Evolutionary conservation across 371 early-diverging fungal species (phyloP).

Genomic region (Apophysomyces trapeziformis): DNA sequence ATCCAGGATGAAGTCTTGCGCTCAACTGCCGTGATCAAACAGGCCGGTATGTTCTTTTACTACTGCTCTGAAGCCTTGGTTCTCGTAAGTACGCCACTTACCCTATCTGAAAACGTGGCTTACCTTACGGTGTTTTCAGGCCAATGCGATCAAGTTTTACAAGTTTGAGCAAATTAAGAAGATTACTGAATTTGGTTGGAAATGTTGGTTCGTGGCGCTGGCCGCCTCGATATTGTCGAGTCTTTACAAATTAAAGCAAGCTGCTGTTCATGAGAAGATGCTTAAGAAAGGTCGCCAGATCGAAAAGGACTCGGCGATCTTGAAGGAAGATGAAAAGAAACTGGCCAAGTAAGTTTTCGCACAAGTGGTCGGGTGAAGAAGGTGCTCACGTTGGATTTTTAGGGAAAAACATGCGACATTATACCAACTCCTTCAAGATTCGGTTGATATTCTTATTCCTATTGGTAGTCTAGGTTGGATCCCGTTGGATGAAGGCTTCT

Average conservation of each 20-base stretch:
- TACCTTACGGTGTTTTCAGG: constrained; percentile 9
- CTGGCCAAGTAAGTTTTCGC: constrained; percentile 48
- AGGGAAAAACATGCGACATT: constrained; percentile 57
- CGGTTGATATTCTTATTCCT: constrained; percentile 68
- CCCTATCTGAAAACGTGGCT: not conserved
- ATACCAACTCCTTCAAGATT: constrained; percentile 64
- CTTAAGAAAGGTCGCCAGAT: constrained; percentile 39
- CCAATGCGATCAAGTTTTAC: constrained; percentile 58
- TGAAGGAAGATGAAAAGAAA: constrained; percentile 32
- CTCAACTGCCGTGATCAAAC: constrained; percentile 47
- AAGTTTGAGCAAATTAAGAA: constrained; percentile 56
- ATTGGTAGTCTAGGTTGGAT: constrained; percentile 60
- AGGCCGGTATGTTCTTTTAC: constrained; percentile 57
- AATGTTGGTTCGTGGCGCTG: constrained; percentile 70
- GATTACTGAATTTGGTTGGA: constrained; percentile 50
- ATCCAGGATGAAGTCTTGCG: constrained; percentile 55
- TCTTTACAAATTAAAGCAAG: constrained; percentile 60
- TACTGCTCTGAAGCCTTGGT: constrained; percentile 57
- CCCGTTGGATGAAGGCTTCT: constrained; percentile 62
- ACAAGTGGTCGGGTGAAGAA: not conserved
- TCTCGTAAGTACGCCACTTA: constrained; percentile 48
- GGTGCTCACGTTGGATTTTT: constrained; percentile 10
- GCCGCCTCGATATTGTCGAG: constrained; percentile 58
- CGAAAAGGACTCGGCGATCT: constrained; percentile 16
- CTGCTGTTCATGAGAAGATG: constrained; percentile 36